Base-by-base conservation (phyloP, 2,329 filamentous ascomycete genomes). In the Hirsutella thompsonii region DNA sequence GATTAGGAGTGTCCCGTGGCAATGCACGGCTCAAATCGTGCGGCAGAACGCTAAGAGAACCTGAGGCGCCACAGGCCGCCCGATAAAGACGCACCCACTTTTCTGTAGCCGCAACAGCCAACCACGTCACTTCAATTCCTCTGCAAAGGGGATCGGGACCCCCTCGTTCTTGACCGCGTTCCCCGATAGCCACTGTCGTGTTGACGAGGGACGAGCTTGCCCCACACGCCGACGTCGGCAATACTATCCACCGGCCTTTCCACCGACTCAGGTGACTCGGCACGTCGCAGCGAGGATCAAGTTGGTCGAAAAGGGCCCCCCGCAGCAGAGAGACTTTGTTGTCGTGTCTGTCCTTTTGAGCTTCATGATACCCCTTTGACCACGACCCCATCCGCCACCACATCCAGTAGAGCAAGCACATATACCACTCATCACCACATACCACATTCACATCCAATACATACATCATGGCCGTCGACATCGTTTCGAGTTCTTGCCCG, bases 381-480 rank as follows among this genome's bases (percentile, higher is more conserved):
- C 36, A 13, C 20, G 18, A 39, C 20, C 36, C 23, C 9, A 18
- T n/a, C 21, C 20, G n/a, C 8, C 20, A 41, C 39, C 29, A 10
- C 14, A 19, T 11, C 21, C 38, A 35, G 30, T 20, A 23, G 20
- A 35, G 30, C n/a, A 23, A 21, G 37, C 28, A 35, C 11, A 29
- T 8, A 21, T 16, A 14, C 23, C 11, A 26, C 23, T 11, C 23
- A 26, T 6, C 38, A 39, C 10, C 34, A 43, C 34, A 43, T 33
- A 47, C 20, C 40, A 42, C 37, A 28, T n/a, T 18, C 35, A 36
- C 23, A 40, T 23, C 35, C 30, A 34, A 14, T 44, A 43, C 38
- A 36, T 41, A 41, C 49, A 54, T 32, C 51, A 65, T 64, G 62
- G 55, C 59, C 44, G 47, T 62, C 50, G 52, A 57, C 28, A 51